phyloP scores from a whole-genome alignment of 2,329 filamentous ascomycete genomes.

The Alternaria longipes region DNA sequence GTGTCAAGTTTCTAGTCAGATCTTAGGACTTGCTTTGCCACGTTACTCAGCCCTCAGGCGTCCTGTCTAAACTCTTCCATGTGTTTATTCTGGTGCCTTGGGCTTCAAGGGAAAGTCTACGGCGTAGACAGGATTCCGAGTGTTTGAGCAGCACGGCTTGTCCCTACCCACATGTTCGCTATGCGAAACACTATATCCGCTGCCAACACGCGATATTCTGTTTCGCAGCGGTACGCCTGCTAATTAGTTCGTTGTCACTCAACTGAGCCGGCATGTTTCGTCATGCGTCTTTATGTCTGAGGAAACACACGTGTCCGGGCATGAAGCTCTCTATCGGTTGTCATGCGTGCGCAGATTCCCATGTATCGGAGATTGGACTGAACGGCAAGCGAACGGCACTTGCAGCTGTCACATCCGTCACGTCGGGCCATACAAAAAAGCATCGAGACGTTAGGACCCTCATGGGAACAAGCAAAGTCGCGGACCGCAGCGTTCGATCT shows the following conservation, averaged over 20 bases:
- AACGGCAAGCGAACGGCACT: constrained; percentile 9
- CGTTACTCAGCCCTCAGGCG: background rate
- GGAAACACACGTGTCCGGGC: constrained; percentile 4
- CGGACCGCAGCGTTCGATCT: background rate
- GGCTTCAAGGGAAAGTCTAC: background rate
- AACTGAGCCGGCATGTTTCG: constrained; percentile 15
- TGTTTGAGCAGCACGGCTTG: constrained; percentile 8
- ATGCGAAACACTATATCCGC: constrained; percentile 20
- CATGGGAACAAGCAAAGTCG: constrained; percentile 11
- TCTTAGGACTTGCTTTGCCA: background rate
- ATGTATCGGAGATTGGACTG: constrained; percentile 5
- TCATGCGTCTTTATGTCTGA: constrained; percentile 16
- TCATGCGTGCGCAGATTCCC: constrained; percentile 3
- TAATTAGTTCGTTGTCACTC: constrained; percentile 3
- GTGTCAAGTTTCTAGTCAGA: background rate
- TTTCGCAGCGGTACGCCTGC: constrained; percentile 5
- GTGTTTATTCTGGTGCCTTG: background rate
- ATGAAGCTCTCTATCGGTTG: background rate
- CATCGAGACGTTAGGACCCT: background rate
- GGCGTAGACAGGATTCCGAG: background rate
- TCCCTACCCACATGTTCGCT: constrained; percentile 15
- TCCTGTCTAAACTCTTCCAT: background rate
- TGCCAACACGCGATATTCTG: constrained; percentile 10
- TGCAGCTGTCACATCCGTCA: constrained; percentile 6
- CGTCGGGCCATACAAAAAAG: constrained; percentile 10